Base-by-base conservation (phyloP, 441 rosid species). In the Isatis lusitanica region DNA sequence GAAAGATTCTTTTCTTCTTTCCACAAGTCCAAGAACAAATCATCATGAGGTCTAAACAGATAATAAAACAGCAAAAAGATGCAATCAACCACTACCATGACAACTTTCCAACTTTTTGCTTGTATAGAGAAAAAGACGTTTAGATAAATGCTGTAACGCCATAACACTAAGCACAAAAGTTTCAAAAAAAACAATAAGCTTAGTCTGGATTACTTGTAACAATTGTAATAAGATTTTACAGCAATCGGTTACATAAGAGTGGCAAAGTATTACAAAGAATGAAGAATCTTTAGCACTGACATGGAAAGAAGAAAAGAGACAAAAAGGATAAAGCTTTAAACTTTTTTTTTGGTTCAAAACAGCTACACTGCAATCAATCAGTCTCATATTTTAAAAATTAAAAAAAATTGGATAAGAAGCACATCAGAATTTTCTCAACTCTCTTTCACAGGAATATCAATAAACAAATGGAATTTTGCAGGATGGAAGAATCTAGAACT, bases 221-320 rank as follows among this genome's bases (percentile, higher is more conserved):
- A 39, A n/a, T 21, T 30, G 46, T 9, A 17, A 69, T 51, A 69
- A 69, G 52, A 36, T 26, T 10, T 18, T 33, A 51, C 17, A 28
- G 40, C 44, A 28, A 59, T 1, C 28, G 42, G 11, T 66, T 58
- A 51, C 65, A 74, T 35, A 16, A 24, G 35, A 62, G 61, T 46
- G 70, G 40, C 53, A 38, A 71, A 35, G 33, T 39, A 9, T 28
- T 39, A 66, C 64, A 59, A 61, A 74, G 71, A 74, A 75, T 74
- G 74, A 67, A 71, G 84, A 76, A 85, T 79, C 83, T 78, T 72
- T 74, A 18, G 73, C 71, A 58, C 56, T 68, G 85, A 71, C 79
- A 53, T 73, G 75, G 56, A 66, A 56, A 61, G 11, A 21, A 55
- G 81, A 79, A 80, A 80, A 81, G 59, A 74, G 85, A 85, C 68